Conservation (phyloP, 257 asterid species). For the Salvia splendens region DNA sequence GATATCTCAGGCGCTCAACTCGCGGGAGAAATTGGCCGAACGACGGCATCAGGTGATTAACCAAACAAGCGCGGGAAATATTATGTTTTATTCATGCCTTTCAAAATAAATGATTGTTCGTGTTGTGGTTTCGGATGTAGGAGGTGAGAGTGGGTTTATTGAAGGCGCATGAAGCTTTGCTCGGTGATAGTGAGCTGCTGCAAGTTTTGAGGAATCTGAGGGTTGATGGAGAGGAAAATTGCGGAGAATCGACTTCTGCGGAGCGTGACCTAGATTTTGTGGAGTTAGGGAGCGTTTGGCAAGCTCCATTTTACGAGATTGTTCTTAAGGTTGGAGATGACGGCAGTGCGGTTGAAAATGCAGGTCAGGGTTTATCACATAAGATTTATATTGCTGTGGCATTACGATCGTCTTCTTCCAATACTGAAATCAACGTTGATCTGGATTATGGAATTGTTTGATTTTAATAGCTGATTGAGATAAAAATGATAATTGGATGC, state of each 20-base stretch:
- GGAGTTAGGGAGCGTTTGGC: slow-evolving; percentile 79
- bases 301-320: slow-evolving; percentile 73
- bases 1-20: slow-evolving; percentile 45
- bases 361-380: slow-evolving; percentile 41
- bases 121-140: slow-evolving; percentile 40
- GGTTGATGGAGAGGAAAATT: slow-evolving; percentile 39
- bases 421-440: not conserved
- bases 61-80: not conserved
- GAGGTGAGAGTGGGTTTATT: slow-evolving; percentile 55
- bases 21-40: slow-evolving; percentile 73
- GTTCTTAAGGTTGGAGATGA: slow-evolving; percentile 44
- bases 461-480: not conserved
- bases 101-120: not conserved
- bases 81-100: not conserved
- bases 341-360: slow-evolving; percentile 28
- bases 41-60: slow-evolving; percentile 71
- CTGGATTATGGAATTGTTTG: slow-evolving; percentile 21
- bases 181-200: slow-evolving; percentile 51
- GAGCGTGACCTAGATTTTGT: slow-evolving; percentile 59
- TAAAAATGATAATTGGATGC: not conserved
- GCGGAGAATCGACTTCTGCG: slow-evolving; percentile 33
- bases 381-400: not conserved
- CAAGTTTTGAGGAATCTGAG: slow-evolving; percentile 53
- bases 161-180: slow-evolving; percentile 71
- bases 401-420: slow-evolving; percentile 18